These are phyloP conservation scores for Magnusiomyces sp. DNA, from an alignment of 1,139 yeast species.

Conservation along the genomic window DNA sequence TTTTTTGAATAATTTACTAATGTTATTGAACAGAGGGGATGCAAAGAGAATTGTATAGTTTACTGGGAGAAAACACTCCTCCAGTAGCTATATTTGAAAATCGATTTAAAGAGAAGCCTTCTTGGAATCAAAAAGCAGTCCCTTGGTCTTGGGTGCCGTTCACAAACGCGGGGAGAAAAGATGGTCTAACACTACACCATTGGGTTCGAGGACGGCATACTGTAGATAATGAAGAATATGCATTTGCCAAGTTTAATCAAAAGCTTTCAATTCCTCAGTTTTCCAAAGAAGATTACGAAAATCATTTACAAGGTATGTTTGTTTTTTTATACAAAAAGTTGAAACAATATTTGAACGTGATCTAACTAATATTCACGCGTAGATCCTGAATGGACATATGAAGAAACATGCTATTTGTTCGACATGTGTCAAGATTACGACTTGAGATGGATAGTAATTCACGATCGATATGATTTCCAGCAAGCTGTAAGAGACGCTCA, in stretches of 20 bases:
- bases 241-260: slow-evolving; percentile 70
- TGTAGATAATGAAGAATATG: slow-evolving; percentile 41
- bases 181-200: slow-evolving; percentile 51
- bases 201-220: slow-evolving; percentile 81
- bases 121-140: slow-evolving; percentile 52
- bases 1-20: no score
- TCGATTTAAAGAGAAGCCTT: slow-evolving; percentile 59
- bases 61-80: slow-evolving; percentile 89
- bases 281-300: slow-evolving; percentile 55
- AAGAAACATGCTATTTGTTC: slow-evolving; percentile 71
- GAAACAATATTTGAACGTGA: slow-evolving; percentile 19
- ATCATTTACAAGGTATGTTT: slow-evolving; percentile 14
- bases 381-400: slow-evolving; percentile 54
- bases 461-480: slow-evolving; percentile 57
- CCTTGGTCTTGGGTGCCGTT: slow-evolving; percentile 76
- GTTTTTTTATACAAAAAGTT: slow-evolving; percentile 17
- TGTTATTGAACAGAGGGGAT: slow-evolving; percentile 52
- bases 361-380: slow-evolving; percentile 14
- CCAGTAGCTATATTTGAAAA: slow-evolving; percentile 53
- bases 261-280: slow-evolving; percentile 63
- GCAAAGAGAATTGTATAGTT: slow-evolving; percentile 80
- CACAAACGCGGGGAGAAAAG: slow-evolving; percentile 43
- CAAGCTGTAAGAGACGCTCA: slow-evolving; percentile 13
- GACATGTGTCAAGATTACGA: slow-evolving; percentile 66
- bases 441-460: slow-evolving; percentile 77